Evolutionary conservation across 139 green algal species (phyloP).

Genomic region (Picochlorum sp.): DNA sequence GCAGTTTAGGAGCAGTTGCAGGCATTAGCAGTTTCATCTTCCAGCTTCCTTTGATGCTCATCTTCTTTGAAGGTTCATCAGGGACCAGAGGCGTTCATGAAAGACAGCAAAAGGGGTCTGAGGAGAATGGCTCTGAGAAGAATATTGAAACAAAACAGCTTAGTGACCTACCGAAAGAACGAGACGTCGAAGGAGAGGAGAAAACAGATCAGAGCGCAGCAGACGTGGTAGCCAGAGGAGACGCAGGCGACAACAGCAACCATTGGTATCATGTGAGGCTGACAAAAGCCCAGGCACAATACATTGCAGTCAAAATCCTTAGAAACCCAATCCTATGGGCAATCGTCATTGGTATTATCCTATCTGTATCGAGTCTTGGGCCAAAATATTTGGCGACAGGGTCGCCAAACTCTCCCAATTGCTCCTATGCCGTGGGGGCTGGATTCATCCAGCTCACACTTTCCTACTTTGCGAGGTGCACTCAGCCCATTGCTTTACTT

Average conservation of each 20-base stretch:
- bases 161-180: too few species aligned
- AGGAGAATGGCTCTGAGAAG: neutral
- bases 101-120: neutral
- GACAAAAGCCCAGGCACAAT: constrained; percentile 3
- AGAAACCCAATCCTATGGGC: constrained; percentile 32
- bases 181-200: neutral
- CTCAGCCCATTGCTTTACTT: constrained; percentile 26
- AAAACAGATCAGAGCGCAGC: neutral
- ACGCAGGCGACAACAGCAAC: neutral
- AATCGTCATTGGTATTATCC: constrained; percentile 24
- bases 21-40: constrained; percentile 34
- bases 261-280: neutral
- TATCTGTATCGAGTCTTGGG: constrained; percentile 21
- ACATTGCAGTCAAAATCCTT: constrained; percentile 16
- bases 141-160: neutral
- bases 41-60: constrained; percentile 35
- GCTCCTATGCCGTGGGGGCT: constrained; percentile 13
- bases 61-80: constrained; percentile 21
- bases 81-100: neutral
- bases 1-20: constrained; percentile 23
- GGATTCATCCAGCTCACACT: constrained; percentile 20
- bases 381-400: constrained; percentile 25
- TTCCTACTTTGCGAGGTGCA: constrained; percentile 27
- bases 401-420: constrained; percentile 13
- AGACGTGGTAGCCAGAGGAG: neutral